Evolutionary conservation across 2,329 filamentous ascomycete genomes (phyloP).

Genomic region (Xylariaceae sp.): DNA sequence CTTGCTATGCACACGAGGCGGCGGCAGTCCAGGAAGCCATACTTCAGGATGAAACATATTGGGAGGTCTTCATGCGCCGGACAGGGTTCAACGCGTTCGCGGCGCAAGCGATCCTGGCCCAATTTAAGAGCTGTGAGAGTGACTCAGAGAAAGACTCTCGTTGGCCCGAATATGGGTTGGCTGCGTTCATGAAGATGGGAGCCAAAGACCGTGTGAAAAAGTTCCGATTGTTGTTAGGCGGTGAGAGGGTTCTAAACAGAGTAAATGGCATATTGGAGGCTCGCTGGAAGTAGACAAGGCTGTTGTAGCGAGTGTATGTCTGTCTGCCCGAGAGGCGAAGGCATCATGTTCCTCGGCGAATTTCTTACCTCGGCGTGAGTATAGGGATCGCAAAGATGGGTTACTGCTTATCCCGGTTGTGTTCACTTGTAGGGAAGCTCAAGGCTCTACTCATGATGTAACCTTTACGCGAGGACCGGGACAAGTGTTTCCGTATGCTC

Average conservation of each 20-base stretch:
- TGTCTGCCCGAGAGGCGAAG: too few species aligned
- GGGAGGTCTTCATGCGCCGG: conserved; percentile 65
- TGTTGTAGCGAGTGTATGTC: neutral
- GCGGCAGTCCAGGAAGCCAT: conserved; percentile 30
- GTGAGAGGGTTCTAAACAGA: conserved; percentile 49
- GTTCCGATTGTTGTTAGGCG: conserved; percentile 55
- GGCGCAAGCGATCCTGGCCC: conserved; percentile 60
- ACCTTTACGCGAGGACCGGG: too few species aligned
- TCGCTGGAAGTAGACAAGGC: conserved; percentile 39
- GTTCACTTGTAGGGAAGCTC: too few species aligned
- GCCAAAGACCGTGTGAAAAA: conserved; percentile 43
- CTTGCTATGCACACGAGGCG: conserved; percentile 38
- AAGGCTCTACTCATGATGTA: too few species aligned
- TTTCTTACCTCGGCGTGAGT: too few species aligned
- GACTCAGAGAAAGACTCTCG: conserved; percentile 9
- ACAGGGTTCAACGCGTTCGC: conserved; percentile 70
- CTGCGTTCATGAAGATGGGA: conserved; percentile 57
- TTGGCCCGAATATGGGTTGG: conserved; percentile 41
- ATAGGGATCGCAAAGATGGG: too few species aligned
- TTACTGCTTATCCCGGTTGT: too few species aligned
- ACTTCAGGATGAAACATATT: conserved; percentile 58
- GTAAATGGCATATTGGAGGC: conserved; percentile 52
- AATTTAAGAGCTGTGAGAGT: conserved; percentile 38
- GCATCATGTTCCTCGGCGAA: too few species aligned
- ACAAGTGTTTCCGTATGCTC: too few species aligned